Conservation (phyloP, 805 yeast species). For the Cyberlindnera maritima region DNA sequence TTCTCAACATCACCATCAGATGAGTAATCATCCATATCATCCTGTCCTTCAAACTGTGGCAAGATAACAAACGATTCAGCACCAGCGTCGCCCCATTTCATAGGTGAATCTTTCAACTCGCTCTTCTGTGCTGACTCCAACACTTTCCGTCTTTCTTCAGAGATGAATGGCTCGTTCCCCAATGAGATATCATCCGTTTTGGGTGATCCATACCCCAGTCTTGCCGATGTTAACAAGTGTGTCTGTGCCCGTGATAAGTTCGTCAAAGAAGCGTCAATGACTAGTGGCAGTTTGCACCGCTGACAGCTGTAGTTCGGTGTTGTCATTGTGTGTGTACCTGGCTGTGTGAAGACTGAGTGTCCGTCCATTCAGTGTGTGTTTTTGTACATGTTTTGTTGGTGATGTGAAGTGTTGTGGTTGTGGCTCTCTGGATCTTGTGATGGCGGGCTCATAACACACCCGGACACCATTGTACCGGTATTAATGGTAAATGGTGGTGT, state of each 20-base stretch:
- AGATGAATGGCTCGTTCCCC: constrained; percentile 28
- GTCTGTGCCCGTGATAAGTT: constrained; percentile 54
- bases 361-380: too few species aligned
- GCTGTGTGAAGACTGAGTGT: too few species aligned
- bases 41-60: constrained; percentile 27
- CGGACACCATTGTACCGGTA: neutral
- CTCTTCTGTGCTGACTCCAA: constrained; percentile 7
- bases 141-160: constrained; percentile 18
- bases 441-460: neutral
- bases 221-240: constrained; percentile 45
- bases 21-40: constrained; percentile 28
- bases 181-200: constrained; percentile 9
- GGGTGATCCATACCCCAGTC: constrained; percentile 18
- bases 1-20: constrained; percentile 26
- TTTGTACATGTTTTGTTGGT: too few species aligned
- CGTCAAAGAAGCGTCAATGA: constrained; percentile 52
- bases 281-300: constrained; percentile 57
- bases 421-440: too few species aligned
- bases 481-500: too few species aligned
- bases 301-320: constrained; percentile 43
- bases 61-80: constrained; percentile 28
- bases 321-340: too few species aligned
- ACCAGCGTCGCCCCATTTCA: constrained; percentile 13
- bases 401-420: too few species aligned
- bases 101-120: constrained; percentile 3